Percentiles rank a stretch among this genome's conserved stretches.
phyloP scores from a whole-genome alignment of 2,329 filamentous ascomycete genomes.

The Aspergillus glaucus region DNA sequence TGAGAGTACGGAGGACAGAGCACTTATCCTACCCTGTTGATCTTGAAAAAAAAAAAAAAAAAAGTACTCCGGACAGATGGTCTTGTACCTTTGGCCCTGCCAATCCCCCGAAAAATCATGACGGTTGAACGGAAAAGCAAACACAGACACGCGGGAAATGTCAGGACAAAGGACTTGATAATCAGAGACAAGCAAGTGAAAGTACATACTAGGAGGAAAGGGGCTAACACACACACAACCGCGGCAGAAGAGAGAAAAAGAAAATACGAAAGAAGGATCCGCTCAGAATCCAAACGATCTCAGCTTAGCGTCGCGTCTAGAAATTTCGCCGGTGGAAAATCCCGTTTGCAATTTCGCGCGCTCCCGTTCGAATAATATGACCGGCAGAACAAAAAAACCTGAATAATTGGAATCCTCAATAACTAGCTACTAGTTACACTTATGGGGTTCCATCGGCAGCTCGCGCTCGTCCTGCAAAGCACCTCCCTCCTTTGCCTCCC shows the following conservation, averaged over 20 bases:
- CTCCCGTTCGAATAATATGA: not conserved
- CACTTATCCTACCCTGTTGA: too few relatives aligned
- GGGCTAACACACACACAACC: not conserved
- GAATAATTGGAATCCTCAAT: constrained; percentile 4
- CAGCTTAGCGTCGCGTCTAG: constrained; percentile 18
- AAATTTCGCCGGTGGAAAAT: constrained; percentile 18
- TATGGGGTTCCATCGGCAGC: too few relatives aligned
- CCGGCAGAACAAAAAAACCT: not conserved
- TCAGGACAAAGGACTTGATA: not conserved
- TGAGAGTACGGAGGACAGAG: not conserved
- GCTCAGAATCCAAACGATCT: constrained; percentile 11
- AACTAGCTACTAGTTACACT: constrained; percentile 6
- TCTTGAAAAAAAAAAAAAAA: not conserved
- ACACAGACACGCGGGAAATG: not conserved
- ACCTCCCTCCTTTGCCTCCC: constrained; percentile 17
- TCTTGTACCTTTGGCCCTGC: not conserved
- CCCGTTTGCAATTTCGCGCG: not conserved
- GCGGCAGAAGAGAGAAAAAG: not conserved
- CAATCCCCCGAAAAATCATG: not conserved
- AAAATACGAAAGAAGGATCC: constrained; percentile 2
- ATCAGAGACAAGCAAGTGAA: not conserved
- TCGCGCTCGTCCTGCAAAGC: too few relatives aligned
- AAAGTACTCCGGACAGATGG: not conserved
- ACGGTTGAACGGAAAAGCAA: not conserved
- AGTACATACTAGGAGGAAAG: not conserved